Evolutionary conservation across 1,284 basidiomycete genomes (phyloP).

Genomic region (Xerocomus subilludens): DNA sequence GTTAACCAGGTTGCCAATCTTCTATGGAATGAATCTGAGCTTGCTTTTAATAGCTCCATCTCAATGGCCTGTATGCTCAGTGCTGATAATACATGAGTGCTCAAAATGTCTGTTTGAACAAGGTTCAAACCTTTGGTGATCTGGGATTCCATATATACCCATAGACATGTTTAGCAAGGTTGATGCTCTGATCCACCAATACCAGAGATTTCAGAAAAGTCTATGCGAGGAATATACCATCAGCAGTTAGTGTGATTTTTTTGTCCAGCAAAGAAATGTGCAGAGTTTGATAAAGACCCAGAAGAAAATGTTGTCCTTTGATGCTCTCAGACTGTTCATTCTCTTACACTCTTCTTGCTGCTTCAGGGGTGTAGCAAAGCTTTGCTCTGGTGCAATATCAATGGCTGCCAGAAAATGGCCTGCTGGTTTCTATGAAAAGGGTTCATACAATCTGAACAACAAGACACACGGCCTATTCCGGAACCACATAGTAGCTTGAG

Average conservation of each 20-base stretch:
- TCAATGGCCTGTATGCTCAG: too few relatives aligned
- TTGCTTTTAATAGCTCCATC: too few relatives aligned
- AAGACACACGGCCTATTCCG: background rate
- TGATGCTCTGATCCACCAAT: constrained; percentile 7
- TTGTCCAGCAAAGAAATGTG: constrained; percentile 2
- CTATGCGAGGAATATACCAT: constrained; percentile 12
- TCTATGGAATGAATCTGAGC: too few relatives aligned
- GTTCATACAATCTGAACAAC: background rate
- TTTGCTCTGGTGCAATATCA: background rate
- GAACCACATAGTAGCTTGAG: background rate
- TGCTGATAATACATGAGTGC: too few relatives aligned
- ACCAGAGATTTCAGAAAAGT: constrained; percentile 2
- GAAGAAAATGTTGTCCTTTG: background rate
- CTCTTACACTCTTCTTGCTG: too few relatives aligned
- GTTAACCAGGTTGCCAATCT: too few relatives aligned
- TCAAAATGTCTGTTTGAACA: too few relatives aligned
- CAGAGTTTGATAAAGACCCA: background rate
- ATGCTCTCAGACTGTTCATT: background rate
- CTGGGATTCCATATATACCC: too few relatives aligned
- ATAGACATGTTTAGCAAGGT: constrained; percentile 5
- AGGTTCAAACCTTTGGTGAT: too few relatives aligned
- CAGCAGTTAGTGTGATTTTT: background rate
- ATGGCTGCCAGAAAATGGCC: constrained; percentile 4
- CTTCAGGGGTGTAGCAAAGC: background rate
- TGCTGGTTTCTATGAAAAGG: background rate